Evolutionary conservation across 2,329 filamentous ascomycete genomes (phyloP), one percentile per base, ranked within the genome.

Genomic region (Nothophaeocryptopus gaeumannii): DNA sequence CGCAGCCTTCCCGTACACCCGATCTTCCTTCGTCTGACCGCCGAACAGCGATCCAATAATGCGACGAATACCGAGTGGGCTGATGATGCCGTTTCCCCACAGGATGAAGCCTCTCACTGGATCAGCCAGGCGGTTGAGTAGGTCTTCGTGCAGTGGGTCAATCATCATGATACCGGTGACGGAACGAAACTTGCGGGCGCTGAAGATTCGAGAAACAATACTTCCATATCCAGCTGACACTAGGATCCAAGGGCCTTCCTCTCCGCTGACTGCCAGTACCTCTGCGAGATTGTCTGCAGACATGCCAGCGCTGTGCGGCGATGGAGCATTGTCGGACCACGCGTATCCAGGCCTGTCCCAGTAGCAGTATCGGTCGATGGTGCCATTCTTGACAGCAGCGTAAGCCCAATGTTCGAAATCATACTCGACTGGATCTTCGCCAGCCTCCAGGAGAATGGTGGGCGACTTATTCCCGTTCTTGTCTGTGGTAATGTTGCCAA

Each of bases 241-340:
- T 5, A 96, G 76, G 26, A 99, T 79, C 86, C 88, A 99, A 0
- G 93, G 92, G 0, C 92, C 91, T 40, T 83, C 78, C 71, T 97
- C 93, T 20, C 85, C 90, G 3, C 87, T 83, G 35, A 82, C 77
- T 2, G 86, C 84, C 5, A 99, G 79, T 2, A 90, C 89, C 72
- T 97, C 91, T 37, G 89, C 91, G 20, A 97, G 76, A 0, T 85
- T 89, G 63, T 96, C 90, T 5, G 88, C 85, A n/a, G 88, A 86
- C 81, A 96, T 96, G 37, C 91, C 90, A 4, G 89, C 92, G 5
- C 89, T 95, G 61, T 96, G 85, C 0, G 93, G 93, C 5, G 91
- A 96, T 2, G 93, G 93, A 0, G 92, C 90, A 47, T 93, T 92
- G 70, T 99, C 93, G 39, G 83, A 82, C 84, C 89, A 96, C 5